Base-by-base conservation (phyloP, 2,329 filamentous ascomycete species). In the Cryphonectria radicalis region DNA sequence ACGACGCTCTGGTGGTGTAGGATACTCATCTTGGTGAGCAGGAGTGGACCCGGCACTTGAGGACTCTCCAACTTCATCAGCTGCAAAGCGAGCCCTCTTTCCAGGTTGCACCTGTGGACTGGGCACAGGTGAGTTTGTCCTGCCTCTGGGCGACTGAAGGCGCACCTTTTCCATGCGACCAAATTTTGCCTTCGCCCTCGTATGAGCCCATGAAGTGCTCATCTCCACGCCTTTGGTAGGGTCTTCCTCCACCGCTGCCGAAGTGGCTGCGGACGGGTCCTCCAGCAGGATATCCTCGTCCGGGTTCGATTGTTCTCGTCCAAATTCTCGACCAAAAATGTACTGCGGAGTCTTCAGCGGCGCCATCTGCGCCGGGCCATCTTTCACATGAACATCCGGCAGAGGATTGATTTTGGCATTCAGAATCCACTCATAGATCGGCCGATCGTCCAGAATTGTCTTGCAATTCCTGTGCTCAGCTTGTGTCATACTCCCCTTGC, bases 401-500 rank as follows among this genome's bases (percentile, higher is more conserved):
- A 82, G 70, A 0, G 78, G 74, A 0, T 83, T 76, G 64, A 90
- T 86, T 65, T 78, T 81, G 1, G 84, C 83, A 68, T 88, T 85
- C 70, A 84, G 80, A 57, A 91, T 88, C 88, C 88, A 91, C 72
- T 79, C 83, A 75, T 87, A 89, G 66, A 91, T 87, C 0, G 83
- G 82, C 32, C 82, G 78, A 75, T 90, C 87, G 72, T 90, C 88
- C 6, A 90, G 77, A n/a, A 90, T 84, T 6, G 82, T 84, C 75
- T 87, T 89, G 73, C 85, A 84, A 68, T 82, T 83, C 63, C 84
- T 83, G 73, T 90, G 87, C 75, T 91, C 89, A 2, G 86, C 86
- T 70, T 89, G 89, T 0, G 91, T 93, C 93, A 97, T 95, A 46
- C 90, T 85, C 74, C 89, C 87, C 62, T 92, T 87, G 5, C 93